These are phyloP conservation scores for Avena insularis DNA, from an alignment of 176 grass and related monocot species.

Conservation along the genomic window DNA sequence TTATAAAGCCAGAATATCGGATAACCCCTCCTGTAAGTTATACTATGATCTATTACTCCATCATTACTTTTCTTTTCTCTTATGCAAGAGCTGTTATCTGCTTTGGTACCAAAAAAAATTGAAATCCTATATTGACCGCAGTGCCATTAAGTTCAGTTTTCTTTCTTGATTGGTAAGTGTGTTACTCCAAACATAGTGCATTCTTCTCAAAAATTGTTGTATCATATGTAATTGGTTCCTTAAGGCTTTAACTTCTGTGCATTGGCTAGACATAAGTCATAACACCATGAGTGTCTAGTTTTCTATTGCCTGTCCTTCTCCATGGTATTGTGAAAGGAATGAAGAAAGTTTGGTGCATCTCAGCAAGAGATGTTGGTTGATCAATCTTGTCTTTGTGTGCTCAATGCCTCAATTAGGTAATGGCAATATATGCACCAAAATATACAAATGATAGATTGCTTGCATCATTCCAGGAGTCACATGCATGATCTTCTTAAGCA, in stretches of 20 bases:
- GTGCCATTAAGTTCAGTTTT: not conserved
- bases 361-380: not conserved
- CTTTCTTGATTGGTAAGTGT: not conserved
- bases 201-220: not conserved
- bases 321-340: constrained; percentile 4
- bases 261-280: not conserved
- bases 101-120: not conserved
- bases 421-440: not conserved
- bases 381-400: not conserved
- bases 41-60: not conserved
- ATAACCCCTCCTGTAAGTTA: constrained; percentile 84
- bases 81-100: constrained; percentile 5
- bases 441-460: not conserved
- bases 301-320: not conserved
- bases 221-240: not conserved
- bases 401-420: not conserved
- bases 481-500: constrained; percentile 23
- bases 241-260: not conserved
- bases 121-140: not conserved
- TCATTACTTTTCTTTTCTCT: constrained; percentile 2
- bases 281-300: not conserved
- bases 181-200: not conserved
- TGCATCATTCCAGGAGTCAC: not conserved
- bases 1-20: constrained; percentile 86
- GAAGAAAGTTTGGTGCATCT: not conserved